Conservation (phyloP, 495 filamentous ascomycete species). For the Rhizodiscina lignyota region DNA sequence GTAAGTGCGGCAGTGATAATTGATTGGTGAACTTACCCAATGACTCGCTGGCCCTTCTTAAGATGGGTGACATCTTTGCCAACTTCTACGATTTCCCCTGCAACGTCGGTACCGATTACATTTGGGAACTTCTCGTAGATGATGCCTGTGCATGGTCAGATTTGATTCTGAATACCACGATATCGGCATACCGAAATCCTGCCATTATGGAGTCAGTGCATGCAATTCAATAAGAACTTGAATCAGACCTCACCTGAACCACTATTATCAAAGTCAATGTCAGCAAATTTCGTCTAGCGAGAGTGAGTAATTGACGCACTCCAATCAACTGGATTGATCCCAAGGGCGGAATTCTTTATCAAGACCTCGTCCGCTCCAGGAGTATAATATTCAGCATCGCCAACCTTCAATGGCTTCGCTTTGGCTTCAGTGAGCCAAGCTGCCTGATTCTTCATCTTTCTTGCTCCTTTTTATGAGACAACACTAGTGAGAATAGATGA, state of each 20-base stretch:
- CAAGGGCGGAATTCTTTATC: constrained; percentile 22
- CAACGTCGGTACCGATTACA: constrained; percentile 26
- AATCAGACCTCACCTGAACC: no score
- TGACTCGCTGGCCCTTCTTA: constrained; percentile 29
- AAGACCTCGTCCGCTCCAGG: constrained; percentile 21
- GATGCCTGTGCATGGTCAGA: constrained; percentile 5
- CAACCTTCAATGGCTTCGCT: constrained; percentile 13
- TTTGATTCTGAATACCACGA: background rate
- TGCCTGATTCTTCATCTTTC: constrained; percentile 19
- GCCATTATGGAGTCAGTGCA: background rate
- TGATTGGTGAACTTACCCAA: constrained; percentile 13
- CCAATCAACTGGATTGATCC: constrained; percentile 27
- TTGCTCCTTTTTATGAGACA: no score
- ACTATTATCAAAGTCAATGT: background rate
- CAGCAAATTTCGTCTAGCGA: background rate
- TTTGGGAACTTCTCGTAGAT: constrained; percentile 24
- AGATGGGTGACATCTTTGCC: constrained; percentile 24
- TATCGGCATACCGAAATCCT: no score
- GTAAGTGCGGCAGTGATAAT: background rate
- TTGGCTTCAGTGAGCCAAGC: constrained; percentile 19
- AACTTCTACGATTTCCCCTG: constrained; percentile 26
- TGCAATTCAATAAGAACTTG: background rate
- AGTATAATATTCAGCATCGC: constrained; percentile 12
- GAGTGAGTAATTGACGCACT: constrained; percentile 11
- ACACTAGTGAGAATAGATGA: no score